phyloP scores from a whole-genome alignment of 2,329 filamentous ascomycete genomes.

The Botrytis paeoniae region DNA sequence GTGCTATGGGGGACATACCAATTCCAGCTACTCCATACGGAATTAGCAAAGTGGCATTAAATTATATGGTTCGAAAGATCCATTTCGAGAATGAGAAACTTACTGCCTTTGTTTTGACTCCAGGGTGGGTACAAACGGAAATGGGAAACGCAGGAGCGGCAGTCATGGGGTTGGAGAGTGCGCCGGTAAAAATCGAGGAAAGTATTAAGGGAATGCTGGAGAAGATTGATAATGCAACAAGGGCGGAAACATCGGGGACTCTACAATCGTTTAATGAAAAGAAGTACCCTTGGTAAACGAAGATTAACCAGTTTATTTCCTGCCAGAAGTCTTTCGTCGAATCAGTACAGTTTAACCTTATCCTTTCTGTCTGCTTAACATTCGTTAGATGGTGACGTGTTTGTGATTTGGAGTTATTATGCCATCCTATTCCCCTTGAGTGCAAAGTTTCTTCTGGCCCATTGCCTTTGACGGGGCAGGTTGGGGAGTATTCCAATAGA shows the following conservation, averaged over 20 bases:
- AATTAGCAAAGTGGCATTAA: constrained; percentile 40
- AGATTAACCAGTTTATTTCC: rapidly evolving
- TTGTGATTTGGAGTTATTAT: too few species aligned
- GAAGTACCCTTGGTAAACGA: neutral
- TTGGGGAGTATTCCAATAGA: too few species aligned
- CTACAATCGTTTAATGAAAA: constrained; percentile 1
- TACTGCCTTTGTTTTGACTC: constrained; percentile 36
- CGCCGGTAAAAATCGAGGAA: constrained; percentile 28
- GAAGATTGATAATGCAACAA: constrained; percentile 23
- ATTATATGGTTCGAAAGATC: constrained; percentile 37
- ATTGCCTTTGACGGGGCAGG: too few species aligned
- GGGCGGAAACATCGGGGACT: constrained; percentile 23
- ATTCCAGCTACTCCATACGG: constrained; percentile 41
- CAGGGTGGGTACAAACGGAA: constrained; percentile 38
- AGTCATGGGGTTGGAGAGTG: constrained; percentile 22
- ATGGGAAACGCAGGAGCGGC: constrained; percentile 28
- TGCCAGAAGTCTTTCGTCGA: neutral
- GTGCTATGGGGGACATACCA: constrained; percentile 16
- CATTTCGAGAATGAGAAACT: constrained; percentile 39
- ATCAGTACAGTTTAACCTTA: neutral
- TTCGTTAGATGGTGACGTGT: neutral
- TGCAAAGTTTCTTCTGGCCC: too few species aligned
- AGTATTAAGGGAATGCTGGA: constrained; percentile 25
- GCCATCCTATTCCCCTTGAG: too few species aligned
- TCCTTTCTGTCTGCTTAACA: neutral